Base-by-base conservation (phyloP, 805 yeast genomes). In the Huiozyma sinensis region DNA sequence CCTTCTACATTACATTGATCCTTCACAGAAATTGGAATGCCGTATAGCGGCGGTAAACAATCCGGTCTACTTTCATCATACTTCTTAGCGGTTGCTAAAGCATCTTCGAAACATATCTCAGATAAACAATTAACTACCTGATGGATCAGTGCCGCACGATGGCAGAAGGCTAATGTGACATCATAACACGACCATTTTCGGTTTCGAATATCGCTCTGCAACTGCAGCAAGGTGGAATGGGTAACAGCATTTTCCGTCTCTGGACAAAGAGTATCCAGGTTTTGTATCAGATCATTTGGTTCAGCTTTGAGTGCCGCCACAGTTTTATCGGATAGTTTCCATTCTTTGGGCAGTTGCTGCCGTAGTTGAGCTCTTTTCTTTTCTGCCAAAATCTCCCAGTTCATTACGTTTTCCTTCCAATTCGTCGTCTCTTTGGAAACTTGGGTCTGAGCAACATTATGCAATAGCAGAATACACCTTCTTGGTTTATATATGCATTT, bases 11-110 rank as follows among this genome's bases (percentile, higher is more conserved):
- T 55, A 41, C 53, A 47, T 44, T 57, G 61, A 44, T 58, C 81
- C 48, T 79, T 79, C 43, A 79, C 65, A 0, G 83, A 76, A 31
- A 79, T 63, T 2, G 86, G 87, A 30, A 80, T 61, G 2, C 87
- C 87, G 51, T 80, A 85, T 39, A 80, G 67, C 2, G 83, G 80
- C 29, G 85, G 85, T 33, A 74, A 54, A 1, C 70, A 59, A 48
- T 72, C 68, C 11, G 79, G 81, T 36, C 70, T 60, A 37, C 66
- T 50, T 6, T 64, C 72, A 33, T 40, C 42, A 33, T 33, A 40
- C 12, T n/a, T 5, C n/a, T 33, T 40, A 9, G 42, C 37, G 5
- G 54, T 81, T 86, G 64, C 62, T 45, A 81, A 63, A 4, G 84
- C 87, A 42, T 73, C 70, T 17, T 73, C 74, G 33, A 75, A 66